Evolutionary conservation across 106 monocot species (phyloP).

Genomic region (Narthecium ossifragum): DNA sequence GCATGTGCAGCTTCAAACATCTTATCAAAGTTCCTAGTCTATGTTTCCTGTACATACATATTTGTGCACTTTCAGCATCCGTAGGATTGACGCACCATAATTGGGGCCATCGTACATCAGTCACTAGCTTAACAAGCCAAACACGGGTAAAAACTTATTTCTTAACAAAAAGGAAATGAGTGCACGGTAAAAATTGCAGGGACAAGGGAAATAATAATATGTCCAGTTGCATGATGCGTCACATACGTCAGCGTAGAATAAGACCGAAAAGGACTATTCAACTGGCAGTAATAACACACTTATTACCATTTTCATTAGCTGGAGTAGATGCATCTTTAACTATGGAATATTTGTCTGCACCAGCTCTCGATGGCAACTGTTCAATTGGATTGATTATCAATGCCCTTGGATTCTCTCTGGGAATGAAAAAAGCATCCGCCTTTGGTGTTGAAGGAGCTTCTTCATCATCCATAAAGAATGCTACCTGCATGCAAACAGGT

Average conservation of each 20-base stretch:
- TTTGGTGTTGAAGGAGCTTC: slow-evolving; percentile 60
- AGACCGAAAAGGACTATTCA: neutral
- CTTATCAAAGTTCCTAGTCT: no score
- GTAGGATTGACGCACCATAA: no score
- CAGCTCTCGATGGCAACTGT: slow-evolving; percentile 49
- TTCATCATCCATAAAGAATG: slow-evolving; percentile 79
- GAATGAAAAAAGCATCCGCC: slow-evolving; percentile 90
- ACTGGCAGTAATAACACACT: neutral
- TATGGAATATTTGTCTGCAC: slow-evolving; percentile 17
- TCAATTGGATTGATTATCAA: slow-evolving; percentile 81
- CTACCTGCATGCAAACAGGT: slow-evolving; percentile 44
- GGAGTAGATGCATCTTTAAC: slow-evolving; percentile 19
- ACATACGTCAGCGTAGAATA: neutral
- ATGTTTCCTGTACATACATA: no score
- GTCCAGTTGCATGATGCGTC: neutral
- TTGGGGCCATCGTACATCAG: no score
- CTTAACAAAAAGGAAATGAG: no score
- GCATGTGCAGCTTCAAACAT: no score
- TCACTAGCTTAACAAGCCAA: no score
- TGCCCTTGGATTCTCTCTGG: slow-evolving; percentile 88
- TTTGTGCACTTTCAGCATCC: no score
- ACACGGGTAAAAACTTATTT: neutral
- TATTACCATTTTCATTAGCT: slow-evolving; percentile 64
- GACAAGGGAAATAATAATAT: neutral
- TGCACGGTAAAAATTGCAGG: neutral